Conservation (phyloP, 208 protist species). For the Trypanosoma congolense region DNA sequence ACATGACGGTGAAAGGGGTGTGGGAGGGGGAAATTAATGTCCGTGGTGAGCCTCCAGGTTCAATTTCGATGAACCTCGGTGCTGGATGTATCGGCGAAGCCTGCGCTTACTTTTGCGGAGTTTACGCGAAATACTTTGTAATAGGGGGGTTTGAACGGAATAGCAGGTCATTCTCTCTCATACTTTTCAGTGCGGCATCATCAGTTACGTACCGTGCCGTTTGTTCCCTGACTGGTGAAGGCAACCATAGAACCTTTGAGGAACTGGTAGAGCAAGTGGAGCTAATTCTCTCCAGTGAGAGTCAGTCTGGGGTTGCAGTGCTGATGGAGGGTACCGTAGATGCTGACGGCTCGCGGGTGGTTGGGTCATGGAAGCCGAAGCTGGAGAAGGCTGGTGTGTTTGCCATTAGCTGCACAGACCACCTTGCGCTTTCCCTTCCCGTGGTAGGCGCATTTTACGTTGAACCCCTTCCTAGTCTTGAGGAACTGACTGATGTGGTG, state of each 20-base stretch:
- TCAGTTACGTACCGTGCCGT: background rate
- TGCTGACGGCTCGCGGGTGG: constrained; percentile 66
- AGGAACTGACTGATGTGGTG: constrained; percentile 32
- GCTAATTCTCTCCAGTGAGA: background rate
- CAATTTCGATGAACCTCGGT: constrained; percentile 20
- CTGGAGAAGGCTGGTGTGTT: constrained; percentile 55
- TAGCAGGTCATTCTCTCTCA: constrained; percentile 40
- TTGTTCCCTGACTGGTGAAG: constrained; percentile 2
- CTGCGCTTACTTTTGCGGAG: constrained; percentile 8
- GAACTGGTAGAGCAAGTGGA: constrained; percentile 8
- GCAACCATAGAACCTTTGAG: constrained; percentile 20
- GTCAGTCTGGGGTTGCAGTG: constrained; percentile 20
- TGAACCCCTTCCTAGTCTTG: constrained; percentile 75
- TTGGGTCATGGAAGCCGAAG: constrained; percentile 49
- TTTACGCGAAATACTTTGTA: constrained; percentile 21
- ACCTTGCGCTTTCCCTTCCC: constrained; percentile 46
- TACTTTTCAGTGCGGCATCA: constrained; percentile 19
- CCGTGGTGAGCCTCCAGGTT: constrained; percentile 12
- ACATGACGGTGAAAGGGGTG: constrained; percentile 52
- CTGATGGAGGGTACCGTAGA: constrained; percentile 53
- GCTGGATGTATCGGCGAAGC: constrained; percentile 18
- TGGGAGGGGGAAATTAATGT: constrained; percentile 63
- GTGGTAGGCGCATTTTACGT: constrained; percentile 54
- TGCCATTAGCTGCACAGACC: too few species aligned
- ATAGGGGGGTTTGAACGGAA: constrained; percentile 64